Conservation (phyloP, 257 asterid genomes). For the Galeopsis tetrahit region DNA sequence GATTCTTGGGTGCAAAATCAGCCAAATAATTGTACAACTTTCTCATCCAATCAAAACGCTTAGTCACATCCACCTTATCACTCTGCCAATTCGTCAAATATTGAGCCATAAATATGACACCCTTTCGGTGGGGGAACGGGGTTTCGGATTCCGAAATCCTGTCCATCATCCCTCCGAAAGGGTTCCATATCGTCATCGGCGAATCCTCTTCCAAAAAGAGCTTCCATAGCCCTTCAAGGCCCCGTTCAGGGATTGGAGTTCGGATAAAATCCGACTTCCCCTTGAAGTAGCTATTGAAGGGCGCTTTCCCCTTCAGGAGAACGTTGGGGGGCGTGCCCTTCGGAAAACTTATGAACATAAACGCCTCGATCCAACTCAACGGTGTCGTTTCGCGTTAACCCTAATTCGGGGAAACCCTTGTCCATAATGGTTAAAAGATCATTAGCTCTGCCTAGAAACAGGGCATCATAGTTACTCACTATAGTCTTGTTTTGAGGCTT, state of each 20-base stretch:
- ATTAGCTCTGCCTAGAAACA: conserved; percentile 17
- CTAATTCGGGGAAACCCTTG: conserved; percentile 22
- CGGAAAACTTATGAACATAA: background rate
- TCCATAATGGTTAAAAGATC: background rate
- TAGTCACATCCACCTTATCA: background rate
- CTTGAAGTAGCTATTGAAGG: conserved; percentile 28
- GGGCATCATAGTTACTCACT: conserved; percentile 1
- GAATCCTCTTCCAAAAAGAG: background rate
- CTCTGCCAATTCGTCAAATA: conserved; percentile 25
- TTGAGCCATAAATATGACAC: conserved; percentile 31
- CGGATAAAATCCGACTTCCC: conserved; percentile 34
- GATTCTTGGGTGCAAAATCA: conserved; percentile 9
- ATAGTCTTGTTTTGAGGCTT: background rate
- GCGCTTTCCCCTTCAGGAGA: conserved; percentile 1
- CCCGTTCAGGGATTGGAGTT: conserved; percentile 8
- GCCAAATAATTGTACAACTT: conserved; percentile 28
- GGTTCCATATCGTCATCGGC: conserved; percentile 29
- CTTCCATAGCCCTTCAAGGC: conserved; percentile 24
- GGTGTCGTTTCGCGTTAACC: conserved; percentile 11
- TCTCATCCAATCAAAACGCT: conserved; percentile 17
- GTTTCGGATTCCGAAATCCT: conserved; percentile 3
- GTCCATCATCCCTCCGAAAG: conserved; percentile 29
- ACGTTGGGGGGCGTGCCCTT: background rate
- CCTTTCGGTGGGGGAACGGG: conserved; percentile 32
- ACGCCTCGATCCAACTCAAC: conserved; percentile 33